These are phyloP conservation scores for Biscogniauxia marginata DNA, from an alignment of 2,329 filamentous ascomycete species.

Conservation along the genomic window DNA sequence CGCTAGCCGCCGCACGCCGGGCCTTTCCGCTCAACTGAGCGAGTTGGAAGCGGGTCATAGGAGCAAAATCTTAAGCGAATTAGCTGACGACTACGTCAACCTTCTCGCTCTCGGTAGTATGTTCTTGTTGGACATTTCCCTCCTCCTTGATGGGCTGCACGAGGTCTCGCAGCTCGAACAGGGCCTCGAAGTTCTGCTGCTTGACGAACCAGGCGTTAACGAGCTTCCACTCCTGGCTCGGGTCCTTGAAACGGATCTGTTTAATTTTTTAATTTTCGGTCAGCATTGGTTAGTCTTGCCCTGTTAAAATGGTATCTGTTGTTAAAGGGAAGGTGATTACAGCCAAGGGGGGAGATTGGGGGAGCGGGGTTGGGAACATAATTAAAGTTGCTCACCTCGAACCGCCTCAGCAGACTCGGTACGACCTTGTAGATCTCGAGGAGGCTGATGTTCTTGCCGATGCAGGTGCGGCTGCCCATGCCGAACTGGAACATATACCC, in stretches of 20 bases:
- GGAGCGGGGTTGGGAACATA: not conserved
- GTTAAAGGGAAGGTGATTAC: not conserved
- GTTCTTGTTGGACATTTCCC: not conserved
- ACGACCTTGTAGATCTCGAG: constrained; percentile 65
- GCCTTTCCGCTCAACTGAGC: too few species aligned
- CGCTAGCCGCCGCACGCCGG: too few species aligned
- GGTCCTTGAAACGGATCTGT: constrained; percentile 55
- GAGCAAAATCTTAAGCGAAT: not conserved
- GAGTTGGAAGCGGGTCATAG: not conserved
- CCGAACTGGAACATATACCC: constrained; percentile 73
- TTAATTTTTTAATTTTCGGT: not conserved
- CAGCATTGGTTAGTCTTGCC: too few species aligned
- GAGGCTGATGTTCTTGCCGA: constrained; percentile 64
- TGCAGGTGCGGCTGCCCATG: constrained; percentile 68
- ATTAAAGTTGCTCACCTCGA: constrained; percentile 49
- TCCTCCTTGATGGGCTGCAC: constrained; percentile 39
- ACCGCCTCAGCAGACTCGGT: constrained; percentile 60
- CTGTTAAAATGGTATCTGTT: too few species aligned
- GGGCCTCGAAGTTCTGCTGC: constrained; percentile 53
- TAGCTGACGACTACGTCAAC: not conserved
- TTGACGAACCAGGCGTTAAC: constrained; percentile 65
- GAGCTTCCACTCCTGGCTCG: constrained; percentile 54
- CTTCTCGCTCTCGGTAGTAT: constrained; percentile 8
- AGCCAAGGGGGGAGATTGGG: not conserved
- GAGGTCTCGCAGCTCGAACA: constrained; percentile 44